These are phyloP conservation scores for Phlebiopsis flavidoalba DNA, from an alignment of 768 basidiomycete species.

Conservation along the genomic window DNA sequence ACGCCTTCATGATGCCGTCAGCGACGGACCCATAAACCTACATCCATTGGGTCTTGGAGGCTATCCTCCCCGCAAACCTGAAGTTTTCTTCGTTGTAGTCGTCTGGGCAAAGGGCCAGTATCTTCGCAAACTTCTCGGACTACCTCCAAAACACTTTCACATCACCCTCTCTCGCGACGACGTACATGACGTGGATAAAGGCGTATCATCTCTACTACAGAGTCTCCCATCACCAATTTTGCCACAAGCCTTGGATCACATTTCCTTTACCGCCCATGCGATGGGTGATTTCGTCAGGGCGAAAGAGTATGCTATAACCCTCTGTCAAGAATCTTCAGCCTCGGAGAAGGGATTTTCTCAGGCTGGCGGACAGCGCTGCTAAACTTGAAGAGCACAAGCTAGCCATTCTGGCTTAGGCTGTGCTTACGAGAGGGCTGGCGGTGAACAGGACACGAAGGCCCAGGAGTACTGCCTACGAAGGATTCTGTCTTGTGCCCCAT, in stretches of 20 bases:
- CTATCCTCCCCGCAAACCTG: not conserved
- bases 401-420: constrained; percentile 53
- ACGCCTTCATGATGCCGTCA: not conserved
- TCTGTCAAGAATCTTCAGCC: constrained; percentile 28
- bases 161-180: constrained; percentile 41
- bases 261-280: constrained; percentile 39
- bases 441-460: constrained; percentile 27
- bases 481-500: constrained; percentile 36
- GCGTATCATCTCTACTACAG: constrained; percentile 39
- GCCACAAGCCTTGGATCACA: constrained; percentile 38
- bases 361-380: constrained; percentile 43
- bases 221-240: constrained; percentile 27
- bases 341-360: constrained; percentile 44
- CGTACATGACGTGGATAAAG: constrained; percentile 42
- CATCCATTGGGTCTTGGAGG: constrained; percentile 17
- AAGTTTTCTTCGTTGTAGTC: constrained; percentile 41
- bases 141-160: constrained; percentile 51
- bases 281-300: constrained; percentile 33
- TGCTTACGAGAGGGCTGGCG: constrained; percentile 33
- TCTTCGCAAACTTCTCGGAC: constrained; percentile 41
- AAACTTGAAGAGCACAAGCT: constrained; percentile 34
- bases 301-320: constrained; percentile 25
- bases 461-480: constrained; percentile 40
- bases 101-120: constrained; percentile 52
- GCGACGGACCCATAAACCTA: constrained; percentile 10